Evolutionary conservation across 768 basidiomycete species (phyloP).

Genomic region (Strobilomyces echinocephalus): DNA sequence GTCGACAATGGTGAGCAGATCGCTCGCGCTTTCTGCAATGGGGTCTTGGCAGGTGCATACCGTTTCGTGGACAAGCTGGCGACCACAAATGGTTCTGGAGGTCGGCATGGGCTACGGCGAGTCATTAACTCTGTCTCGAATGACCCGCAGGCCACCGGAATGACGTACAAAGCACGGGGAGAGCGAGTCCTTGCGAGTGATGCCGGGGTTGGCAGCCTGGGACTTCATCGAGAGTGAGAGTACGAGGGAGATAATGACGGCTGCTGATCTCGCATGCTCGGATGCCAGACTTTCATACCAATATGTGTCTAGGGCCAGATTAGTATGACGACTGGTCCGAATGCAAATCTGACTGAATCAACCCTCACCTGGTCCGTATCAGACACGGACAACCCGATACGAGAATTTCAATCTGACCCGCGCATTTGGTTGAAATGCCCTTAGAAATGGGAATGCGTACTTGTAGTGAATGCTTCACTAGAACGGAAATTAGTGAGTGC

Average conservation of each 20-base stretch:
- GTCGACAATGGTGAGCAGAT: background rate
- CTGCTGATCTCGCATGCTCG: background rate
- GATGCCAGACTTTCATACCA: background rate
- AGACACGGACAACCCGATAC: too few relatives aligned
- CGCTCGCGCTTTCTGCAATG: too few relatives aligned
- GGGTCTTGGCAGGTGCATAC: background rate
- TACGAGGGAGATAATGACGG: background rate
- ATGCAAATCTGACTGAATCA: background rate
- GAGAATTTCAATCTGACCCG: too few relatives aligned
- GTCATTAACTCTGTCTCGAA: background rate
- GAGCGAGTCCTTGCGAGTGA: background rate
- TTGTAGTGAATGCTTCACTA: too few relatives aligned
- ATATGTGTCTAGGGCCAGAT: background rate
- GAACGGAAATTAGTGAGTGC: too few relatives aligned
- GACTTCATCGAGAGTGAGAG: background rate
- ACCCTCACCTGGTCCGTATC: too few relatives aligned
- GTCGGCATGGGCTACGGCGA: background rate
- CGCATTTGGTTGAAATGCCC: too few relatives aligned
- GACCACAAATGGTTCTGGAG: conserved; percentile 13
- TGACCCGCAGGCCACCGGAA: background rate
- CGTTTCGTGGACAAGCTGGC: background rate
- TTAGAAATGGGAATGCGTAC: too few relatives aligned
- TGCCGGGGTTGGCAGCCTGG: background rate
- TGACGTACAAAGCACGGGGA: background rate
- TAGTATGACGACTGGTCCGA: background rate